Percentiles rank a stretch among this genome's conserved stretches.
Evolutionary conservation across 306 rosid genomes (phyloP).

Genomic region (Calophaca sinica): DNA sequence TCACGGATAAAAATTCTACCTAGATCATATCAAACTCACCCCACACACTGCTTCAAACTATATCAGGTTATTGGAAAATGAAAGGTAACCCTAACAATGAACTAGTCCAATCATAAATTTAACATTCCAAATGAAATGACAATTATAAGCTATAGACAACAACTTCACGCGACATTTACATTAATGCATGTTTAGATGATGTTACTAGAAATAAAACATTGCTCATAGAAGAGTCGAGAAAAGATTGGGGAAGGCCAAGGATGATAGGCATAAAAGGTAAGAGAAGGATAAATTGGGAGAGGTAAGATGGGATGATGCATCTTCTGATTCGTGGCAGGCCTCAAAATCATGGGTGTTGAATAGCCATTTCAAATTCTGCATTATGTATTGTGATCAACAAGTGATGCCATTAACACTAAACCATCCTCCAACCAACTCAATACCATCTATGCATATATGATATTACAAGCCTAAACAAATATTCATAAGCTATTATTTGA

Average conservation of each 20-base stretch:
- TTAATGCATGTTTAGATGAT: background rate
- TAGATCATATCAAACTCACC: conserved; percentile 29
- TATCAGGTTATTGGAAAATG: too few species aligned
- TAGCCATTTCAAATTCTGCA: background rate
- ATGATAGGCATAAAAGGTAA: conserved; percentile 23
- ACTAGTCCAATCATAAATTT: background rate
- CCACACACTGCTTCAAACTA: background rate
- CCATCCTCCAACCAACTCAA: background rate
- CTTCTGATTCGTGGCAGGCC: too few species aligned
- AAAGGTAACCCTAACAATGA: too few species aligned
- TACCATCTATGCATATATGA: background rate
- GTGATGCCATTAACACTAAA: conserved; percentile 9
- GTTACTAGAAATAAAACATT: conserved; percentile 3
- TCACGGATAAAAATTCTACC: background rate
- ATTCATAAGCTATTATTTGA: conserved; percentile 7
- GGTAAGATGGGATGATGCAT: background rate
- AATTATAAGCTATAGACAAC: background rate
- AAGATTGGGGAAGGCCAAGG: conserved; percentile 21
- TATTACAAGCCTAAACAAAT: conserved; percentile 30
- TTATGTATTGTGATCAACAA: conserved; percentile 5
- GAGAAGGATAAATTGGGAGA: conserved; percentile 1
- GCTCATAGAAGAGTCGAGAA: background rate
- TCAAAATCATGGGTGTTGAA: background rate
- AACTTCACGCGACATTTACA: background rate
- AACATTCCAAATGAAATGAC: background rate